These are phyloP conservation scores for Chenopodium quinoa DNA, from an alignment of 148 eudicot genomes.

Conservation along the genomic window DNA sequence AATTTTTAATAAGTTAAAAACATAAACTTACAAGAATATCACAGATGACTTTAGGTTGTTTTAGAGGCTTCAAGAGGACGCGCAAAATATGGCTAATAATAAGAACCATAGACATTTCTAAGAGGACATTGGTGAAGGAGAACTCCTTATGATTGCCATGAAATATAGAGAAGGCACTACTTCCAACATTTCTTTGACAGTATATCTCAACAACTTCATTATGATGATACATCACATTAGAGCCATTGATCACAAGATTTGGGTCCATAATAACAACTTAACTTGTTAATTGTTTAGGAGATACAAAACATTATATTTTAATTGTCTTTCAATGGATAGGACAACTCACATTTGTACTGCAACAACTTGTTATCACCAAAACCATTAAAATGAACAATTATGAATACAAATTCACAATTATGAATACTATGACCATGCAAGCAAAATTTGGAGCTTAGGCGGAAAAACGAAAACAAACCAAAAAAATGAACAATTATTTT, in stretches of 20 bases:
- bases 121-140: slow-evolving; percentile 48
- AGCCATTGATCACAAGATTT: slow-evolving; percentile 8
- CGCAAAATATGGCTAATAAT: slow-evolving; percentile 43
- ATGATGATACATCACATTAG: slow-evolving; percentile 1
- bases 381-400: too few species aligned
- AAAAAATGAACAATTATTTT: too few species aligned
- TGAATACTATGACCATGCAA: too few species aligned
- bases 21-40: slow-evolving; percentile 53
- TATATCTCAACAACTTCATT: slow-evolving; percentile 4
- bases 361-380: too few species aligned
- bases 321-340: too few species aligned
- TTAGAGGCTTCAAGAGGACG: slow-evolving; percentile 56
- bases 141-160: slow-evolving; percentile 42
- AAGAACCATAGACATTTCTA: slow-evolving; percentile 43
- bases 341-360: too few species aligned
- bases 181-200: slow-evolving; percentile 23
- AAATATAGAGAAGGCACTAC: slow-evolving; percentile 42
- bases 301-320: too few species aligned
- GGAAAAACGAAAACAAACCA: too few species aligned
- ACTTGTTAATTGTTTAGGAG: too few species aligned
- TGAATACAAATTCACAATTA: too few species aligned
- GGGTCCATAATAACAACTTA: slow-evolving; percentile 7
- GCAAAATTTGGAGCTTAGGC: too few species aligned
- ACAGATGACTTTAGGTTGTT: slow-evolving; percentile 62
- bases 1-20: too few species aligned